Evolutionary conservation across 1,284 basidiomycete genomes (phyloP).

Genomic region (Ceratobasidium papillatum): DNA sequence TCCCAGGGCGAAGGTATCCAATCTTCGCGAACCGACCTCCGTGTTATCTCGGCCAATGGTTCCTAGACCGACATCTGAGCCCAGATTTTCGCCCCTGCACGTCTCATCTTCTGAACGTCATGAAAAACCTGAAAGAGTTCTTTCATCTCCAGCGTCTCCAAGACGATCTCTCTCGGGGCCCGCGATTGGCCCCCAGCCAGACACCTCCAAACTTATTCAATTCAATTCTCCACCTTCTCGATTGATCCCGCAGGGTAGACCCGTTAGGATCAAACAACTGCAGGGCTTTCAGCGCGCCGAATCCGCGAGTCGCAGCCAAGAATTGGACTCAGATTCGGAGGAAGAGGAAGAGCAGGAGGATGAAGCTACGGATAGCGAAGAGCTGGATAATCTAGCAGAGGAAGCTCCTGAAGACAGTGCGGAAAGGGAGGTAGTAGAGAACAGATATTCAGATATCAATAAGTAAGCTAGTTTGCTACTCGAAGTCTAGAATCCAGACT

Average conservation of each 20-base stretch:
- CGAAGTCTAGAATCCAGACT: not conserved
- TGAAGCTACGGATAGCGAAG: constrained; percentile 49
- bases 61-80: constrained; percentile 3
- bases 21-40: not conserved
- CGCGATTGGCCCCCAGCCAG: not conserved
- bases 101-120: constrained; percentile 10
- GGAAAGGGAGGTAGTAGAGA: constrained; percentile 20
- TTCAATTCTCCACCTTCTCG: not conserved
- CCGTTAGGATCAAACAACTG: constrained; percentile 19
- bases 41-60: constrained; percentile 15
- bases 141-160: not conserved
- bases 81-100: not conserved
- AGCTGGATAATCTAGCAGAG: constrained; percentile 41
- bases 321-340: constrained; percentile 24
- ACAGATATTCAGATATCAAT: constrained; percentile 28
- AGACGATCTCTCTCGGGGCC: constrained; percentile 5
- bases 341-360: constrained; percentile 36
- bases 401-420: constrained; percentile 45
- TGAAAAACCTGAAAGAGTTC: not conserved
- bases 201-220: constrained; percentile 5
- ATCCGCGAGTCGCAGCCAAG: not conserved
- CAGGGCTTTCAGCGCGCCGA: constrained; percentile 1
- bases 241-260: constrained; percentile 13
- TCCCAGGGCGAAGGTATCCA: not conserved
- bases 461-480: constrained; percentile 15